phyloP scores from a whole-genome alignment of 208 protist species.

The Lotmaria passim region DNA sequence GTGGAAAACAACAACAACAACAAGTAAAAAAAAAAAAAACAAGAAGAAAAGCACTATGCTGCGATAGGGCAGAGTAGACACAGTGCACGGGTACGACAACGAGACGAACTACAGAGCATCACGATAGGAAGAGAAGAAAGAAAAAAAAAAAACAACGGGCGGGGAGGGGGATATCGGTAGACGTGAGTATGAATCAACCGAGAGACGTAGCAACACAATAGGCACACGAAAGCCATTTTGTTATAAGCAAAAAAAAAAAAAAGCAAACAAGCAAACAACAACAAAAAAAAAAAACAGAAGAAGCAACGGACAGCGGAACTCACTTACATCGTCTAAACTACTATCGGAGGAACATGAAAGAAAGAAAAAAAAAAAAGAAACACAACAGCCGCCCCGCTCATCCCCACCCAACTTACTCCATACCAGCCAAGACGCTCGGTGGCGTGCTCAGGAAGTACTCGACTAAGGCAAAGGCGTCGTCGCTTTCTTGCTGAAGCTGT shows the following conservation, averaged over 20 bases:
- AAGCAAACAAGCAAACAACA: neutral
- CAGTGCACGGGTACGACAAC: no score
- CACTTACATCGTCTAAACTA: no score
- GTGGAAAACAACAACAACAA: no score
- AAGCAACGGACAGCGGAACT: no score
- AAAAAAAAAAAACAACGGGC: no score
- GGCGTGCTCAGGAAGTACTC: conserved; percentile 78
- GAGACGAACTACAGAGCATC: no score
- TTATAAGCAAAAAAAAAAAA: neutral
- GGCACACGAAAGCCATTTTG: no score
- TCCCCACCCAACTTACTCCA: conserved; percentile 19
- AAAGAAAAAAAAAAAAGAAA: neutral
- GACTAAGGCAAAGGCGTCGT: conserved; percentile 68
- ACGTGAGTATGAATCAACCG: neutral
- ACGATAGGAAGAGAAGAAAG: neutral
- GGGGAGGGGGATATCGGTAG: neutral
- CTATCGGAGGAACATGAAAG: neutral
- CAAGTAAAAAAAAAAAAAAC: no score
- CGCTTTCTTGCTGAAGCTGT: conserved; percentile 69
- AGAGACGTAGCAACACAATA: neutral
- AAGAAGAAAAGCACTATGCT: no score
- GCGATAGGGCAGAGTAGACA: no score
- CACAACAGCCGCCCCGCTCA: neutral
- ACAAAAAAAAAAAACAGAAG: neutral
- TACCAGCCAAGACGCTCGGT: conserved; percentile 43